A percentile compares a stretch with the other conserved stretches of the same genome.
phyloP scores from a whole-genome alignment of 2,329 filamentous ascomycete genomes.

The Fusarium stilboides region DNA sequence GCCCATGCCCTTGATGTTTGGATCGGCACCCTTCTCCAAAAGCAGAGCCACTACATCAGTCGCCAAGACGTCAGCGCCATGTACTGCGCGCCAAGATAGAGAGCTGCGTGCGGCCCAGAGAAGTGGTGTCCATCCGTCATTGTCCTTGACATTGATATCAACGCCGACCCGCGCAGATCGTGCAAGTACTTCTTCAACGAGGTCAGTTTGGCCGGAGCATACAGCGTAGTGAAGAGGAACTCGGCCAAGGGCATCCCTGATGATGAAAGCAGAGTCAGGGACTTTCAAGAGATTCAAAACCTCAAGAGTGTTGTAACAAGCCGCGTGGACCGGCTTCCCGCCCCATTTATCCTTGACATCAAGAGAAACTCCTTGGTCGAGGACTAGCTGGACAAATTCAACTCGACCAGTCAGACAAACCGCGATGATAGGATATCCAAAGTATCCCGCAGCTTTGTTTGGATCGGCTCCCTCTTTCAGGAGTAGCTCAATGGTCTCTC shows the following conservation, averaged over 20 bases:
- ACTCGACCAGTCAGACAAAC: background rate
- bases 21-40: background rate
- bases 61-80: background rate
- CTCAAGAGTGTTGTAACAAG: conserved; percentile 20
- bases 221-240: conserved; percentile 23
- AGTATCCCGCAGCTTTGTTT: background rate
- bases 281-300: conserved; percentile 4
- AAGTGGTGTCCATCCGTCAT: conserved; percentile 24
- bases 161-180: conserved; percentile 6
- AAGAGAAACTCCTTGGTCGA: background rate
- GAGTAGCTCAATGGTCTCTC: background rate
- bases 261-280: conserved; percentile 13
- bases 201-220: background rate
- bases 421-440: conserved; percentile 9
- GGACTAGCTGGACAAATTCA: background rate
- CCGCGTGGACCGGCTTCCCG: conserved; percentile 11
- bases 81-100: background rate
- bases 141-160: conserved; percentile 5
- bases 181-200: background rate
- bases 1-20: background rate
- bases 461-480: conserved; percentile 5
- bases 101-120: conserved; percentile 12
- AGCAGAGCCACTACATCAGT: background rate
- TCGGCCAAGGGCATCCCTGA: conserved; percentile 1
- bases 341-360: conserved; percentile 1